Percentiles rank a stretch among this genome's conserved stretches.
phyloP scores from a whole-genome alignment of 2,329 filamentous ascomycete genomes.

The Xylaria sp. region DNA sequence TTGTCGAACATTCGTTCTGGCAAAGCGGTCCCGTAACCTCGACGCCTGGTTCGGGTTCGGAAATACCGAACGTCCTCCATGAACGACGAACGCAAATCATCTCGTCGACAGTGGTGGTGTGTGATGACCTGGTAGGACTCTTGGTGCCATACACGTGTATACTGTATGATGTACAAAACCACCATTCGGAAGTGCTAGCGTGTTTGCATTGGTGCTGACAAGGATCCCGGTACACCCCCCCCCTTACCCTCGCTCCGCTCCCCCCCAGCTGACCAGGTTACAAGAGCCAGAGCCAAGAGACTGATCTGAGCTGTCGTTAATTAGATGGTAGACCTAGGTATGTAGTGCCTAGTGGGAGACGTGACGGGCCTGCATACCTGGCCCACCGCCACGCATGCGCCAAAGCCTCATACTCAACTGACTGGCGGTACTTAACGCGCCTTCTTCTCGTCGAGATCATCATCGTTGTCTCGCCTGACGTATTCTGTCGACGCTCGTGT shows the following conservation, averaged over 20 bases:
- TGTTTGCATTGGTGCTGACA: conserved; percentile 36
- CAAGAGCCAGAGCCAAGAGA: conserved; percentile 33
- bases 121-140: conserved; percentile 27
- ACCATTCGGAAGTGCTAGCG: conserved; percentile 38
- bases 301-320: conserved; percentile 45
- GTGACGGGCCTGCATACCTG: conserved; percentile 44
- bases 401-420: conserved; percentile 50
- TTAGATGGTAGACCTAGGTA: conserved; percentile 40
- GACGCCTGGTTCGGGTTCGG: conserved; percentile 11
- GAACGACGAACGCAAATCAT: conserved; percentile 26
- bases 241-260: neutral
- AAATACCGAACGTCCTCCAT: conserved; percentile 13
- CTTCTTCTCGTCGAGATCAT: conserved; percentile 34
- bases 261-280: conserved; percentile 37
- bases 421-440: conserved; percentile 49
- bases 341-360: conserved; percentile 35
- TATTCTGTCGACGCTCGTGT: conserved; percentile 32
- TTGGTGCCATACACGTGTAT: conserved; percentile 37
- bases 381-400: conserved; percentile 48
- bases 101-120: conserved; percentile 8
- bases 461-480: conserved; percentile 30
- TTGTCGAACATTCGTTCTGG: conserved; percentile 10
- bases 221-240: conserved; percentile 21
- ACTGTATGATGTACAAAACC: conserved; percentile 35
- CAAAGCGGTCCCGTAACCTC: conserved; percentile 15